Evolutionary conservation across 768 basidiomycete genomes (phyloP).

Genomic region (Lentinula edodes): DNA sequence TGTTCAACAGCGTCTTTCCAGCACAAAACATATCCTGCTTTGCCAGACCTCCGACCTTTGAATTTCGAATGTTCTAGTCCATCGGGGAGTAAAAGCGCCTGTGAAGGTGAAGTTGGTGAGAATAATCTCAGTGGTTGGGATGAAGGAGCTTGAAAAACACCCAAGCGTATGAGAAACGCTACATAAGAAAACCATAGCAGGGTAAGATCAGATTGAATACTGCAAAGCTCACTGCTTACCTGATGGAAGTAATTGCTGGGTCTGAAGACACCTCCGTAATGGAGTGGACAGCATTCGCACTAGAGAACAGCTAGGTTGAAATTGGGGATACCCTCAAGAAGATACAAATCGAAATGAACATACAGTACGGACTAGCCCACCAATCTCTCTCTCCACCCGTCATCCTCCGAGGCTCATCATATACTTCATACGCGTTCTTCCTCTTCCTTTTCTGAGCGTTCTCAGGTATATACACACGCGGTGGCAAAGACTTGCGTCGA

Average conservation of each 20-base stretch:
- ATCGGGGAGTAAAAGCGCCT: constrained; percentile 38
- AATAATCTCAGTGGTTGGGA: constrained; percentile 7
- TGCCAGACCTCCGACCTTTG: constrained; percentile 38
- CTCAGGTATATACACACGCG: constrained; percentile 31
- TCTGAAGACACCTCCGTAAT: constrained; percentile 48
- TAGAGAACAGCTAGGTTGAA: constrained; percentile 19
- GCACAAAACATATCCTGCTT: constrained; percentile 54
- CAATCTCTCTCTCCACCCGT: constrained; percentile 53
- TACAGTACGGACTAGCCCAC: constrained; percentile 78
- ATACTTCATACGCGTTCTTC: constrained; percentile 1
- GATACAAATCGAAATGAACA: constrained; percentile 18
- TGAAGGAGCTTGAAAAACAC: constrained; percentile 37
- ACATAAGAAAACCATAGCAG: constrained; percentile 3
- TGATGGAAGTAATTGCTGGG: constrained; percentile 46
- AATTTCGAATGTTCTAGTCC: constrained; percentile 65
- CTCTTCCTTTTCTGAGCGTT: constrained; percentile 10
- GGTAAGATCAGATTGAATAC: constrained; percentile 8
- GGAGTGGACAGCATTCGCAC: constrained; percentile 73
- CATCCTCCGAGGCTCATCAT: constrained; percentile 53
- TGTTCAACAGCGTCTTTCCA: constrained; percentile 43
- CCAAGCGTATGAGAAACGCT: constrained; percentile 69
- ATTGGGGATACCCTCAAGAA: constrained; percentile 1
- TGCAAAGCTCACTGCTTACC: constrained; percentile 28
- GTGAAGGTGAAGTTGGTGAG: neutral
- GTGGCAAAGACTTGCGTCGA: constrained; percentile 55